phyloP scores from a whole-genome alignment of 1,284 basidiomycete species.

The Tausonia pullulans region DNA sequence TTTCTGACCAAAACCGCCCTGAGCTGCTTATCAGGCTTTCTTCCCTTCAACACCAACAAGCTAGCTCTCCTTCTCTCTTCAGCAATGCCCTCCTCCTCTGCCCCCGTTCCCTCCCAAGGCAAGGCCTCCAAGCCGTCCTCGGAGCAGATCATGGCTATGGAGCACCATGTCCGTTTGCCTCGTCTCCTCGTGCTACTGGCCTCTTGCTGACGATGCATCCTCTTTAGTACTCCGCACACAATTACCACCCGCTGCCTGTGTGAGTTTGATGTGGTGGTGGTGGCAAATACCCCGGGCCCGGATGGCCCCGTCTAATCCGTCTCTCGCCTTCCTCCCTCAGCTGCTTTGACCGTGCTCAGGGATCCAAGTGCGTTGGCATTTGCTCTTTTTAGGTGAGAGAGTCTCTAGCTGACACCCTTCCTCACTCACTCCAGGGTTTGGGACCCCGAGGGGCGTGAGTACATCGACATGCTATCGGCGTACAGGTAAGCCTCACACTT shows the following conservation, averaged over 20 bases:
- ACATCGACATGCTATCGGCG: constrained; percentile 92
- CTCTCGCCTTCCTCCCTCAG: constrained; percentile 17
- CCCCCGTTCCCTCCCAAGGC: neutral
- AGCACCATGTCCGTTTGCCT: constrained; percentile 60
- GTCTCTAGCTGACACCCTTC: constrained; percentile 1
- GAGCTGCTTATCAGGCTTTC: too few relatives aligned
- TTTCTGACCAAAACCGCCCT: too few relatives aligned
- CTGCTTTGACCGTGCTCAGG: constrained; percentile 81
- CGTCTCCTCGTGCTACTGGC: constrained; percentile 27
- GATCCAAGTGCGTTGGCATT: constrained; percentile 61
- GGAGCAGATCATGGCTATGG: constrained; percentile 63
- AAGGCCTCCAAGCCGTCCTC: constrained; percentile 25
- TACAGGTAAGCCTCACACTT: constrained; percentile 63
- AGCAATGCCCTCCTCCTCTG: too few relatives aligned
- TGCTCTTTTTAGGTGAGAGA: neutral
- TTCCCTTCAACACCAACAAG: too few relatives aligned
- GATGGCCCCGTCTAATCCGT: neutral
- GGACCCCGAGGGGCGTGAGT: constrained; percentile 89
- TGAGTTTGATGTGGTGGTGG: constrained; percentile 19
- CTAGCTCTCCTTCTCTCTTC: too few relatives aligned
- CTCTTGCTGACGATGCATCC: constrained; percentile 31
- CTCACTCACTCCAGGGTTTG: constrained; percentile 54
- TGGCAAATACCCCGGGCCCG: too few relatives aligned
- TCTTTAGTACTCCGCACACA: constrained; percentile 36
- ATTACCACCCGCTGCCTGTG: constrained; percentile 91